Evolutionary conservation across 371 early-diverging fungal genomes (phyloP).

Genomic region (Chytridium lagenaria): DNA sequence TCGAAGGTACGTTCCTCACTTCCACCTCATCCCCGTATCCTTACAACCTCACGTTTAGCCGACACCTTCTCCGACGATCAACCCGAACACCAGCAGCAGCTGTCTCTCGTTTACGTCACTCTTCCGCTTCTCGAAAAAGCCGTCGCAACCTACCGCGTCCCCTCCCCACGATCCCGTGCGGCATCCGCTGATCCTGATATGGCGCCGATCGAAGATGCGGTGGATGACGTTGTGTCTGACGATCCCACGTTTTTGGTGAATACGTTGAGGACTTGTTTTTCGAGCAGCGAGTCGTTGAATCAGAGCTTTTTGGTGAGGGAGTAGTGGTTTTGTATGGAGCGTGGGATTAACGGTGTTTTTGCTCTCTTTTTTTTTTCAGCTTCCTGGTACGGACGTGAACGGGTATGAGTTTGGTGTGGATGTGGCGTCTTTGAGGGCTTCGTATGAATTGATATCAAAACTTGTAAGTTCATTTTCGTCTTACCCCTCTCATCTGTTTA

Average conservation of each 20-base stretch:
- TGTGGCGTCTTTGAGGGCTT: conserved; percentile 49
- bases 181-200: conserved; percentile 23
- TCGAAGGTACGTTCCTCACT: too few relatives aligned
- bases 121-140: conserved; percentile 22
- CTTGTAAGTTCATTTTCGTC: conserved; percentile 16
- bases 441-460: not conserved
- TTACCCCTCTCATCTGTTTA: not conserved
- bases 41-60: too few relatives aligned
- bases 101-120: conserved; percentile 14
- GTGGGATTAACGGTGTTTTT: conserved; percentile 11
- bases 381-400: conserved; percentile 12
- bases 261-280: conserved; percentile 57
- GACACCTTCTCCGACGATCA: not conserved
- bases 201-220: not conserved
- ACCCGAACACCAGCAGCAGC: not conserved
- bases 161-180: conserved; percentile 2
- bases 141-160: conserved; percentile 20
- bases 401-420: conserved; percentile 47
- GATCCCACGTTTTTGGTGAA: conserved; percentile 50
- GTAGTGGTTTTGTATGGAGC: not conserved
- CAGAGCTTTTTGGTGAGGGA: conserved; percentile 47
- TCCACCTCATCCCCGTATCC: too few relatives aligned
- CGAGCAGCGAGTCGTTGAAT: conserved; percentile 49
- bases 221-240: not conserved
- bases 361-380: conserved; percentile 12